Base-by-base conservation (phyloP, 495 filamentous ascomycete genomes). In the Podospora pseudoanserina region DNA sequence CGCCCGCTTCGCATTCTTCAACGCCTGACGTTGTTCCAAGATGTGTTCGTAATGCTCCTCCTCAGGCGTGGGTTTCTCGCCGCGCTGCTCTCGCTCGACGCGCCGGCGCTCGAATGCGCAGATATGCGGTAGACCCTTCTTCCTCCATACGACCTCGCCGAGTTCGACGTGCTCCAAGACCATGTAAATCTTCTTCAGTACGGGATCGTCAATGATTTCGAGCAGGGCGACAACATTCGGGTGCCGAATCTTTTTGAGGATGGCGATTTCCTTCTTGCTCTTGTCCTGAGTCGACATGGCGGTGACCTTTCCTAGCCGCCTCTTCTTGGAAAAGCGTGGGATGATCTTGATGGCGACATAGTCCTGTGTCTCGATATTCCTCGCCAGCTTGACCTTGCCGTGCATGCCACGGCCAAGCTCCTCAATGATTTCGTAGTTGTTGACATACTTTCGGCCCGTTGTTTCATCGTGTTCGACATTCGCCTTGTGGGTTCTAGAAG, bases 261-360 rank as follows among this genome's bases (percentile, higher is more conserved):
- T 97, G 70, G 95, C 95, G 68, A 99, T 94, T 81, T 99, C 95
- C 75, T 90, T 89, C 81, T 96, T 97, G 67, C 96, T 94, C 81
- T 97, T 97, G 75, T 96, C 92, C 73, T 94, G 92, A 23, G 92
- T 89, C 30, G 81, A 82, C 75, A 77, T 75, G 61, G 83, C 83
- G 4, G 82, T 85, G 67, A 87, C 83, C 74, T 86, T 86, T 23
- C 96, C 95, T n/a, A 99, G 83, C 16, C 93, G 91, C 53, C 93
- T 89, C 68, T 91, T 92, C 77, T 93, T 97, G 64, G 96, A 93
- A 73, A 92, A 94, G n/a, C 95, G 86, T 59, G 96, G 92, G 28
- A 99, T 95, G 72, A 99, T 98, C 79, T 98, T 99, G 84, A 99
- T 97, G 19, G 95, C 95, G 4, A 97, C 94, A 71, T 89, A 87